A percentile compares a stretch with the other conserved stretches of the same genome.
These are phyloP conservation scores for Plantago major DNA, from an alignment of 257 asterid genomes.

Conservation along the genomic window DNA sequence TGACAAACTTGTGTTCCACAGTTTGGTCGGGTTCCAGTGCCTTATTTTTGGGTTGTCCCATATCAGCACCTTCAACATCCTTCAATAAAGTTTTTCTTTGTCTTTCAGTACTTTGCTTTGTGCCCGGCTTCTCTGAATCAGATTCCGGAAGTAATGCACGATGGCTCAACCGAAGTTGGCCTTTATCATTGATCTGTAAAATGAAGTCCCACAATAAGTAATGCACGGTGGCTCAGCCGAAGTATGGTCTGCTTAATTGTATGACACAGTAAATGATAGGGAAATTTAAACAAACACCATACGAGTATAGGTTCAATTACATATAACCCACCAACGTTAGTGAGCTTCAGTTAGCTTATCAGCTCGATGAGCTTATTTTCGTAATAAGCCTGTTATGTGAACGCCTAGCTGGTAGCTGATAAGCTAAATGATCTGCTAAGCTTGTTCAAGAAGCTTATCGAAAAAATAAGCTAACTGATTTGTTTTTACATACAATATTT, in stretches of 20 bases:
- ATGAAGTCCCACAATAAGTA: neutral
- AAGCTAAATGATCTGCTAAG: too few relatives aligned
- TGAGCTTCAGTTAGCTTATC: too few relatives aligned
- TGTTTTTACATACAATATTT: too few relatives aligned
- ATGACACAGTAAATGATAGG: neutral
- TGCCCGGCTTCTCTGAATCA: constrained; percentile 39
- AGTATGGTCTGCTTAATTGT: neutral
- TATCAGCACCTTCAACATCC: constrained; percentile 29
- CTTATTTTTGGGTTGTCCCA: constrained; percentile 24
- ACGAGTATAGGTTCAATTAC: too few relatives aligned
- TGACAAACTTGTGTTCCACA: constrained; percentile 40
- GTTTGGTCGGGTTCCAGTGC: constrained; percentile 19
- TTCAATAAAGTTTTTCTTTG: constrained; percentile 29
- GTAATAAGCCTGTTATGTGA: too few relatives aligned
- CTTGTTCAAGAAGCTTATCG: too few relatives aligned
- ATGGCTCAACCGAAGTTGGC: constrained; percentile 88
- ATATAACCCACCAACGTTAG: too few relatives aligned
- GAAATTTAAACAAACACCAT: too few relatives aligned
- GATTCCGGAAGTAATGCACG: constrained; percentile 89
- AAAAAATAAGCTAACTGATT: too few relatives aligned
- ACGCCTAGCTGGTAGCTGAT: too few relatives aligned
- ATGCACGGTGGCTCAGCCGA: neutral
- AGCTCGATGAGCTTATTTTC: too few relatives aligned
- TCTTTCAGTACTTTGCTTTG: constrained; percentile 40
- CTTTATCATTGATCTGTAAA: constrained; percentile 83